Base-by-base conservation (phyloP, 108 stramenopile species). In the Cyclostephanos invisitatus region DNA sequence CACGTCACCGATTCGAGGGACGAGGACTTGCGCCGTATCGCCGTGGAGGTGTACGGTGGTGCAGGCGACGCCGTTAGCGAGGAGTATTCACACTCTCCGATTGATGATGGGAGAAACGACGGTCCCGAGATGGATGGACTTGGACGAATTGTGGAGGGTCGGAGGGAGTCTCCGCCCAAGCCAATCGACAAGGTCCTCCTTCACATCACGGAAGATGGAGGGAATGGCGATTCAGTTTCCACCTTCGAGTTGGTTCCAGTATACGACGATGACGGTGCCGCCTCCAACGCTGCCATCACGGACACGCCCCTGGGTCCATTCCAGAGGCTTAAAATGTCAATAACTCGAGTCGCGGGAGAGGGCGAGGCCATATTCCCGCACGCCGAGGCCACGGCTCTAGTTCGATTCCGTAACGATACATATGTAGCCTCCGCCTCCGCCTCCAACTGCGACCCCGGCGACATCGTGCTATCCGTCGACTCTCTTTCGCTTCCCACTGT, bases 1-100 rank as follows among this genome's bases (percentile, higher is more conserved):
- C 36, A 21, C 15, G 55, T 83, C 29, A 73, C 73, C 0, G 86
- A 87, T 64, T 44, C 73, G 36, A 73, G 21, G 28, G 86, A 87
- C 55, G 42, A 48, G 18, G 63, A 77, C 22, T 58, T 87, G 20
- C 53, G 72, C n/a, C 35, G 56, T 3, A 61, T 87, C 20, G 80
- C 78, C 12, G 29, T 36, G 5, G 65, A 78, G 50, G 64, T 78
- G 24, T 78, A 78, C 61, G 70, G 62, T 21, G 76, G 69, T 28
- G 60, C 12, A n/a, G 66, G 15, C 25, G 44, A 64, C 10, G 25
- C 62, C 40, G 46, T 18, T 7, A 21, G 64, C 20, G 6, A 24
- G 20, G 48, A 50, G 11, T 6, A 48, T 22, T 2, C 9, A 5
- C 7, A 15, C 8, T 68, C 67, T 55, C 32, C 22, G 11, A 66